Evolutionary conservation across 768 basidiomycete genomes (phyloP), one percentile per base, ranked within the genome.

Genomic region (Bullera alba): DNA sequence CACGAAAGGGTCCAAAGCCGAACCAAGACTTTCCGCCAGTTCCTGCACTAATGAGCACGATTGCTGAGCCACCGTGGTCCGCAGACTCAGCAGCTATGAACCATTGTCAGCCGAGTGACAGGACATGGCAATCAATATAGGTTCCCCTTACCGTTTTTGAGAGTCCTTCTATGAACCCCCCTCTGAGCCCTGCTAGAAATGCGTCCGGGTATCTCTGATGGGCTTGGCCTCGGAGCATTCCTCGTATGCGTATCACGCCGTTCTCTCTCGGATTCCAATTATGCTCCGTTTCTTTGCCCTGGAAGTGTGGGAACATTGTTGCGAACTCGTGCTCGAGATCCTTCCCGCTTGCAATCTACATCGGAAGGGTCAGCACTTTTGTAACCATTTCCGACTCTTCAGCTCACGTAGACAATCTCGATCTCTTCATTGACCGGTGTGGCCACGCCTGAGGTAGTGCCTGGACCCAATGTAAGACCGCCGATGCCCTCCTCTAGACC

Each of bases 271-370:
- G 75, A 36, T 80, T 77, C 93, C 93, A 99, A 61, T 99, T 99
- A 56, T 92, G 87, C 68, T 99, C 93, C 0, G 86, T 86, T 75
- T 99, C 93, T 74, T 81, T 93, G n/a, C 93, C 95, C 85, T 90
- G 54, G 62, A 95, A 97, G 27, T 78, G 75, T 46, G 85, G 84
- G 17, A 78, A 68, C 85, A 96, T 91, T 8, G 74, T 74, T 4
- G 79, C 76, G 67, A 96, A 90, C 67, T 96, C 90, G 48, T 78
- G 79, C 68, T 91, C 88, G 43, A 99, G 71, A 67, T 99, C 93
- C 60, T 80, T 78, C 50, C 78, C 77, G 16, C 89, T 93, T 1
- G 91, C 86, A 64, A 97, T 81, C 71, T 76, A 39, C 29, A 50
- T 2, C 17, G 17, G 1, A 14, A 22, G 15, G 23, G 19, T 7